Conservation (phyloP, 2,329 filamentous ascomycete genomes). For the Apiospora hydei region DNA sequence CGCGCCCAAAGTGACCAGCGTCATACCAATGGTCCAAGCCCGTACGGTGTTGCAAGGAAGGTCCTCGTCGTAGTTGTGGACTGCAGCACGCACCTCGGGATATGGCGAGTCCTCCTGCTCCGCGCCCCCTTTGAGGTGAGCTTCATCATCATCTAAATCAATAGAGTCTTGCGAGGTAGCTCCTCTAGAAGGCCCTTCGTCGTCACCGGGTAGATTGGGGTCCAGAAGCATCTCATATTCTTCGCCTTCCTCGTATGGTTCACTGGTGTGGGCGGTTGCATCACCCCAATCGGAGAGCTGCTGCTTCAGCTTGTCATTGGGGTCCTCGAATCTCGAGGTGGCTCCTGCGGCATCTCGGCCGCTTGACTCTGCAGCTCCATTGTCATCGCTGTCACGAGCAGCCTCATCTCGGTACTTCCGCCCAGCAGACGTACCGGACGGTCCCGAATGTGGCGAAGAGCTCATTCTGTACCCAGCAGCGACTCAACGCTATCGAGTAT, state of each 20-base stretch:
- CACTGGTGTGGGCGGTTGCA: slow-evolving; percentile 44
- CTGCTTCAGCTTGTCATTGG: slow-evolving; percentile 44
- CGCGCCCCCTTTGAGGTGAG: slow-evolving; percentile 45
- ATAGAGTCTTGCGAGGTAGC: slow-evolving; percentile 33
- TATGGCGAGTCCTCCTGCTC: slow-evolving; percentile 68
- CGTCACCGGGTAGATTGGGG: slow-evolving; percentile 56
- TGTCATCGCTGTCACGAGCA: slow-evolving; percentile 36
- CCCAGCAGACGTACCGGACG: slow-evolving; percentile 41
- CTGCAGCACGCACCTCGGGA: slow-evolving; percentile 70
- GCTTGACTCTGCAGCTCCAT: slow-evolving; percentile 40
- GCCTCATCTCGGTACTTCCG: slow-evolving; percentile 29
- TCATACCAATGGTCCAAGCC: slow-evolving; percentile 69
- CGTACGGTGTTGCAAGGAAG: slow-evolving; percentile 71
- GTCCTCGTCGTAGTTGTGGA: slow-evolving; percentile 70
- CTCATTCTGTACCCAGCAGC: not conserved
- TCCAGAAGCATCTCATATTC: slow-evolving; percentile 66
- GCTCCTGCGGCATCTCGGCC: slow-evolving; percentile 38
- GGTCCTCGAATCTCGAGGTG: slow-evolving; percentile 27
- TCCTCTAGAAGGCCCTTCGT: slow-evolving; percentile 44
- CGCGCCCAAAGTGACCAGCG: slow-evolving; percentile 63
- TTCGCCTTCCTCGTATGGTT: slow-evolving; percentile 53
- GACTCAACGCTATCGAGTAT: not conserved
- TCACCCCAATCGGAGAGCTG: slow-evolving; percentile 51
- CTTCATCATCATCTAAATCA: slow-evolving; percentile 40
- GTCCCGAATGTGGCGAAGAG: slow-evolving; percentile 30